These are phyloP conservation scores for Thelonectria olida DNA, from an alignment of 2,329 filamentous ascomycete species.

Conservation along the genomic window DNA sequence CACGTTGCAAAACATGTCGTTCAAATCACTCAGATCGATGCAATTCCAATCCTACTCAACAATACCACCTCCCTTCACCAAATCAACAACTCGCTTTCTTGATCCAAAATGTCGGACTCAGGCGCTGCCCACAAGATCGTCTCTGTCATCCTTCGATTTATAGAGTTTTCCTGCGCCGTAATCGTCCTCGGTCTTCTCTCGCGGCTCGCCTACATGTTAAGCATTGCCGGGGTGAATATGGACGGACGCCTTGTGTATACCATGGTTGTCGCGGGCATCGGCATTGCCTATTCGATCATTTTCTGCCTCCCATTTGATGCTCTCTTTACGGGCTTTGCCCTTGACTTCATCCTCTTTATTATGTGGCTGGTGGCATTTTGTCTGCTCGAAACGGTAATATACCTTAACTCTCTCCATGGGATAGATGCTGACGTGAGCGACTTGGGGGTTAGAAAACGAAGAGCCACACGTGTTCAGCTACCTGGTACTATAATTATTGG, in stretches of 20 bases:
- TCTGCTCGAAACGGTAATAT: slow-evolving; percentile 35
- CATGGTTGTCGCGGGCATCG: slow-evolving; percentile 39
- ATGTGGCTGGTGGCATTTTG: slow-evolving; percentile 42
- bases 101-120: too few species aligned
- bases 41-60: too few species aligned
- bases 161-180: slow-evolving; percentile 26
- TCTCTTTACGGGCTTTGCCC: slow-evolving; percentile 36
- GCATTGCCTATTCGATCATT: slow-evolving; percentile 37
- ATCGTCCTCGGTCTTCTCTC: slow-evolving; percentile 40
- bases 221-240: slow-evolving; percentile 4
- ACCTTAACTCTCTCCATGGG: background rate
- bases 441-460: slow-evolving; percentile 17
- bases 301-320: slow-evolving; percentile 31
- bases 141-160: slow-evolving; percentile 29
- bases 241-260: slow-evolving; percentile 35
- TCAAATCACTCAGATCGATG: too few species aligned
- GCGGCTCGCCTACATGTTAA: slow-evolving; percentile 31
- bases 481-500: slow-evolving; percentile 40
- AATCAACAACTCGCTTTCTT: too few species aligned
- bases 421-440: too few species aligned
- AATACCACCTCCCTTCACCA: too few species aligned
- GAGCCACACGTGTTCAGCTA: slow-evolving; percentile 19
- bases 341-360: slow-evolving; percentile 39
- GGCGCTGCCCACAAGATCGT: slow-evolving; percentile 36
- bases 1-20: too few species aligned